Conservation (phyloP, 305 asterid species). For the Fraxinus sp. region DNA sequence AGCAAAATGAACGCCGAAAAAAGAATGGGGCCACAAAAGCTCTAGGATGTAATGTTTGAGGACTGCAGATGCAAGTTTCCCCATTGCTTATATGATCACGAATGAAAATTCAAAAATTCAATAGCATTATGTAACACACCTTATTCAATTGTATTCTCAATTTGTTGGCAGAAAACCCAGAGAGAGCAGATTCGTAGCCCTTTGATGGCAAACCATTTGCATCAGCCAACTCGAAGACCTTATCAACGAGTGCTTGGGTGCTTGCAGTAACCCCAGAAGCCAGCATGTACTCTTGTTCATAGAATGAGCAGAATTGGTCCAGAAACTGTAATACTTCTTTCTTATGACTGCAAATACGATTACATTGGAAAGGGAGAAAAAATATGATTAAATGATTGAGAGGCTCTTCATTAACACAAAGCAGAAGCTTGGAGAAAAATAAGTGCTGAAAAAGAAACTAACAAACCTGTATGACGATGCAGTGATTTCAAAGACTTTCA, state of each 20-base stretch:
- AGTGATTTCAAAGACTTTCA: slow-evolving; percentile 67
- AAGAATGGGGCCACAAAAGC: background rate
- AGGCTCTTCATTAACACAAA: slow-evolving; percentile 8
- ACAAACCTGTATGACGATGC: slow-evolving; percentile 78
- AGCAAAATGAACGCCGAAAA: background rate
- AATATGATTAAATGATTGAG: background rate
- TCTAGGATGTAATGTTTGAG: background rate
- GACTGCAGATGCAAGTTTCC: background rate
- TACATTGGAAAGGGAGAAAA: slow-evolving; percentile 6
- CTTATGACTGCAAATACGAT: slow-evolving; percentile 65
- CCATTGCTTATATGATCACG: slow-evolving; percentile 7
- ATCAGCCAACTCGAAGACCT: slow-evolving; percentile 73
- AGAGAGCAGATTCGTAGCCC: slow-evolving; percentile 58
- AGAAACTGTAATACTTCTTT: slow-evolving; percentile 71
- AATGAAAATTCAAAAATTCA: slow-evolving; percentile 15
- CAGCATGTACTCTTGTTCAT: slow-evolving; percentile 54
- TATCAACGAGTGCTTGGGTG: slow-evolving; percentile 56
- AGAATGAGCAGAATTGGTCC: slow-evolving; percentile 81
- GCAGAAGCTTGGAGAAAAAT: slow-evolving; percentile 2
- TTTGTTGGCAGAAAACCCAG: slow-evolving; percentile 56
- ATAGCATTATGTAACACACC: slow-evolving; percentile 42
- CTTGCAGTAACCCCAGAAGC: slow-evolving; percentile 50
- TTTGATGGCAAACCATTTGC: slow-evolving; percentile 73
- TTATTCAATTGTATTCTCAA: slow-evolving; percentile 55
- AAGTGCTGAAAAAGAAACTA: slow-evolving; percentile 16